These are phyloP conservation scores for Limonomyces culmigenus DNA, from an alignment of 1,284 basidiomycete species.

Conservation along the genomic window DNA sequence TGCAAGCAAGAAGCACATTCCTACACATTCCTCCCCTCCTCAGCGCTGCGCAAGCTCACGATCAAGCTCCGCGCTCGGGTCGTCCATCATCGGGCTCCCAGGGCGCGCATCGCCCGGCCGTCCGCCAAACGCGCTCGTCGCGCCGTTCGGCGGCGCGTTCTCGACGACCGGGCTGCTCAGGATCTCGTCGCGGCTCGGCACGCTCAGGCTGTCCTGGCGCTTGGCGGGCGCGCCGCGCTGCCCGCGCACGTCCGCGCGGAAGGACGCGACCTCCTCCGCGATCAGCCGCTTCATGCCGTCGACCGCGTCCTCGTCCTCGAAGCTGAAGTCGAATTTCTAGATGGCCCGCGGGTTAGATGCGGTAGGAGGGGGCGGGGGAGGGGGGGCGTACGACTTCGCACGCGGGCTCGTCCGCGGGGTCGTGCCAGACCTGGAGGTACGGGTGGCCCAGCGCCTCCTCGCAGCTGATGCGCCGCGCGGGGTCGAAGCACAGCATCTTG, in stretches of 20 bases:
- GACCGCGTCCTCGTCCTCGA: slow-evolving; percentile 91
- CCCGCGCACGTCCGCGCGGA: slow-evolving; percentile 71
- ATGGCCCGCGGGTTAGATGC: not conserved
- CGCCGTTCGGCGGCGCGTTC: slow-evolving; percentile 44
- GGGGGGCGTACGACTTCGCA: slow-evolving; percentile 42
- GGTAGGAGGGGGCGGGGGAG: not conserved
- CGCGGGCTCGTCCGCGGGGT: slow-evolving; percentile 79
- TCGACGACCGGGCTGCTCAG: slow-evolving; percentile 58
- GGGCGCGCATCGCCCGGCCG: slow-evolving; percentile 21
- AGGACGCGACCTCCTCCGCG: slow-evolving; percentile 82
- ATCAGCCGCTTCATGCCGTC: slow-evolving; percentile 97
- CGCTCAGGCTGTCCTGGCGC: slow-evolving; percentile 60
- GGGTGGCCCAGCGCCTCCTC: slow-evolving; percentile 92
- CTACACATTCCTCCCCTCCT: too few species aligned
- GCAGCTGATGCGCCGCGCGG: slow-evolving; percentile 88
- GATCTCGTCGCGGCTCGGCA: slow-evolving; percentile 67
- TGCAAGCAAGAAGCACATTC: too few species aligned
- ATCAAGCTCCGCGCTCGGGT: slow-evolving; percentile 78
- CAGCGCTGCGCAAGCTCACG: slow-evolving; percentile 69
- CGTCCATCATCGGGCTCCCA: slow-evolving; percentile 53
- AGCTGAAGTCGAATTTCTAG: slow-evolving; percentile 92
- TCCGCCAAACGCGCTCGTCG: slow-evolving; percentile 51
- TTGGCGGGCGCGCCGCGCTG: slow-evolving; percentile 53
- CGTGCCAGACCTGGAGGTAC: slow-evolving; percentile 89
- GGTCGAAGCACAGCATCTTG: slow-evolving; percentile 91